These are phyloP conservation scores for Euptelea pleiosperma DNA, from an alignment of 164 flowering plant species.

Conservation along the genomic window DNA sequence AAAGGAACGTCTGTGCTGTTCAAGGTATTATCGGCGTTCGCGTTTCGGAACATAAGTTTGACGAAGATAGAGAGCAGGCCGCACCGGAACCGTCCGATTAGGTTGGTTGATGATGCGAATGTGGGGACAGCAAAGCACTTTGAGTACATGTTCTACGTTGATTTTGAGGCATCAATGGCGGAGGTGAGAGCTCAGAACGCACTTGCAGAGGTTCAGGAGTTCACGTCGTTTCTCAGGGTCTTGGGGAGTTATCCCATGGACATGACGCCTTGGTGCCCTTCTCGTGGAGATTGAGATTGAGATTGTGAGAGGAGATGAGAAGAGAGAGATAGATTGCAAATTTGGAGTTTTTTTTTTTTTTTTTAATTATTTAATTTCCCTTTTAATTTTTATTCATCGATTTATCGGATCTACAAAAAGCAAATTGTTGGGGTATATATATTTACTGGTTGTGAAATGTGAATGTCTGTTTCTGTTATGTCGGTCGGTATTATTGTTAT, in stretches of 20 bases:
- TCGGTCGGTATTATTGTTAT: too few species aligned
- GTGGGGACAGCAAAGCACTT: constrained; percentile 57
- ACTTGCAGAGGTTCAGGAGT: constrained; percentile 70
- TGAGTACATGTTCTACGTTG: constrained; percentile 73
- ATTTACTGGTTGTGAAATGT: not conserved
- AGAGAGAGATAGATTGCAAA: not conserved
- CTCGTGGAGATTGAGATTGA: constrained; percentile 11
- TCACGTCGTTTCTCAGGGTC: constrained; percentile 43
- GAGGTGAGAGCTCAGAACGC: constrained; percentile 73
- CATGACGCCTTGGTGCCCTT: constrained; percentile 45
- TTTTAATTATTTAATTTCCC: not conserved
- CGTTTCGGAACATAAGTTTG: constrained; percentile 42
- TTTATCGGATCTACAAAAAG: not conserved
- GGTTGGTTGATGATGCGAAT: constrained; percentile 38
- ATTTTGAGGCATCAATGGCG: constrained; percentile 89
- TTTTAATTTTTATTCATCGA: not conserved
- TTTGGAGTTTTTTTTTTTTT: too few species aligned
- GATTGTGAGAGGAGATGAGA: too few species aligned
- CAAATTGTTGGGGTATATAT: not conserved
- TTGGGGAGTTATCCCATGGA: constrained; percentile 56
- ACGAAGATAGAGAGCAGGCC: constrained; percentile 62
- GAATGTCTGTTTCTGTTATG: not conserved
- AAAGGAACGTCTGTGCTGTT: constrained; percentile 50
- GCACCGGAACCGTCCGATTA: constrained; percentile 37
- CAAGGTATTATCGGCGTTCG: constrained; percentile 50